These are phyloP conservation scores for Gaultheria prostrata DNA, from an alignment of 148 eudicot species.

Conservation along the genomic window DNA sequence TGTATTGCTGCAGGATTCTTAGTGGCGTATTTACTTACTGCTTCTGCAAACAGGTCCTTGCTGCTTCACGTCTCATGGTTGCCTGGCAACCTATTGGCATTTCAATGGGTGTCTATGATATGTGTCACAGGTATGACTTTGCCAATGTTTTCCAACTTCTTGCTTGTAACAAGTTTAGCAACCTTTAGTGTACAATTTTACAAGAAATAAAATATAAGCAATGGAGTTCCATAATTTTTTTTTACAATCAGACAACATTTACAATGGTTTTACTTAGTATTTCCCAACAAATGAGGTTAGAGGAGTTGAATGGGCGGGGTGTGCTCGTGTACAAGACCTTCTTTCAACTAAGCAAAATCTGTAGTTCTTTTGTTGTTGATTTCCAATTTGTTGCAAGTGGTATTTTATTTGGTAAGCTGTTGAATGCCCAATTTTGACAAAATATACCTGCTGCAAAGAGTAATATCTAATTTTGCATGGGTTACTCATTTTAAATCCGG, in stretches of 20 bases:
- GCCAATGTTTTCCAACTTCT: not conserved
- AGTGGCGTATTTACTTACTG: not conserved
- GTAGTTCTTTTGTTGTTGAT: not conserved
- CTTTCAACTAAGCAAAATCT: not conserved
- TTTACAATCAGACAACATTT: not conserved
- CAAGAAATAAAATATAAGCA: not conserved
- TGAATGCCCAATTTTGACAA: not conserved
- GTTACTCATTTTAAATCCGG: not conserved
- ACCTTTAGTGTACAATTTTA: not conserved
- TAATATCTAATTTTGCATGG: not conserved
- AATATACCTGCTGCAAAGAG: not conserved
- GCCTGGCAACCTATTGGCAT: conserved; percentile 99
- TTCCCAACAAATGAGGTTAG: not conserved
- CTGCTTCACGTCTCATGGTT: conserved; percentile 92
- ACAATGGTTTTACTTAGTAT: not conserved
- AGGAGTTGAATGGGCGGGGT: not conserved
- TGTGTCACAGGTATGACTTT: conserved; percentile 79
- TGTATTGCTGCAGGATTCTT: not conserved
- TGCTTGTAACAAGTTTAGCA: not conserved
- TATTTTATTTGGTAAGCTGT: not conserved
- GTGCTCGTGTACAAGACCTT: not conserved
- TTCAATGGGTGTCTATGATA: conserved; percentile 92
- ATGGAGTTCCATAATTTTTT: not conserved
- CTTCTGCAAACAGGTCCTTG: conserved; percentile 67
- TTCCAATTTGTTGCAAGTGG: not conserved